Conservation (phyloP, 2,329 filamentous ascomycete species). For the Graphiopsis chlorocephala region DNA sequence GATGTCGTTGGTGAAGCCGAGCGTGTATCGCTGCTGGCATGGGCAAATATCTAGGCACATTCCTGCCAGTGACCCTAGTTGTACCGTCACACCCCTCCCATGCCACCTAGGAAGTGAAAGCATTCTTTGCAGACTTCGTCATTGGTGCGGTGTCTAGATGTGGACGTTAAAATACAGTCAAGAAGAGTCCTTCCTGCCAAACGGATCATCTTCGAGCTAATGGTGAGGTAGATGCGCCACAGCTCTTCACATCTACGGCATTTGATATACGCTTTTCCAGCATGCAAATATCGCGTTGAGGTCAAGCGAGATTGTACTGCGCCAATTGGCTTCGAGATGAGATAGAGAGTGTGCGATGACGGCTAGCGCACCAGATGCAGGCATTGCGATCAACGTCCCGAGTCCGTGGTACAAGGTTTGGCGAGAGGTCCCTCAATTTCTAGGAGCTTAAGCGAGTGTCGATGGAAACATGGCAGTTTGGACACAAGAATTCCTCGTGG, state of each 20-base stretch:
- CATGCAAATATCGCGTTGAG: background rate
- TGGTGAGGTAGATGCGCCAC: background rate
- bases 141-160: background rate
- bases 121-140: background rate
- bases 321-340: background rate
- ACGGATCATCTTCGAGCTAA: background rate
- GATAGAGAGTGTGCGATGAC: background rate
- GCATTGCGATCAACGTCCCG: background rate
- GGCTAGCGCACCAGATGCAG: background rate
- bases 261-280: background rate
- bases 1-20: background rate
- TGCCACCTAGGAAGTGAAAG: background rate
- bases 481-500: background rate
- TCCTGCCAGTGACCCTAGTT: background rate
- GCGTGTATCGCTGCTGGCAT: background rate
- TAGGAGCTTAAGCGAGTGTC: background rate
- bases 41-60: background rate
- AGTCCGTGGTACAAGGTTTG: background rate
- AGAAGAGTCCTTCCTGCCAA: background rate
- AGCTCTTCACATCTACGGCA: background rate
- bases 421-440: background rate
- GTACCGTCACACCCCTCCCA: background rate
- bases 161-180: background rate
- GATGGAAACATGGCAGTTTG: background rate
- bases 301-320: background rate